Conservation (phyloP, 2,329 filamentous ascomycete species). For the Peltaster fructicola region DNA sequence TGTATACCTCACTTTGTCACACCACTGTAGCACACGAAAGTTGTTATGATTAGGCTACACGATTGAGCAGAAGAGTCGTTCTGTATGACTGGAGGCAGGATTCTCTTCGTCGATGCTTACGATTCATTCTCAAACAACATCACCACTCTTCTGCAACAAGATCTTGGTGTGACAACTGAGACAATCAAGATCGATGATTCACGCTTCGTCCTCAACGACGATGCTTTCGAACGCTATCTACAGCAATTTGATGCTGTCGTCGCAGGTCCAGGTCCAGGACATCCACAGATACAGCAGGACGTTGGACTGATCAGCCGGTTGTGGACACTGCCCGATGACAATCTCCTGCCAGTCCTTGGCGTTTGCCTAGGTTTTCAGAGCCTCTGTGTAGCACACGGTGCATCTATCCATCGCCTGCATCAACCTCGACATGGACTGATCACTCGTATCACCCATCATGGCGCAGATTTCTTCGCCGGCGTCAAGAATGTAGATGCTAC, state of each 20-base stretch:
- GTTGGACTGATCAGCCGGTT: conserved; percentile 65
- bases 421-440: conserved; percentile 72
- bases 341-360: conserved; percentile 60
- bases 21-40: too few relatives aligned
- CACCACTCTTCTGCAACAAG: conserved; percentile 57
- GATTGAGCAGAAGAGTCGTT: too few relatives aligned
- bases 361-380: conserved; percentile 86
- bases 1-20: too few relatives aligned
- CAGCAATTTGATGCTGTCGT: conserved; percentile 65
- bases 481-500: conserved; percentile 49
- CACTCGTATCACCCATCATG: conserved; percentile 42
- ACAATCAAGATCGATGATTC: conserved; percentile 50
- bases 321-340: conserved; percentile 46
- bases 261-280: conserved; percentile 77
- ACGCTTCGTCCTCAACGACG: conserved; percentile 19
- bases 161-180: conserved; percentile 39
- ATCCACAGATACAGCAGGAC: conserved; percentile 53
- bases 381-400: conserved; percentile 51
- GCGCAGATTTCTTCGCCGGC: conserved; percentile 46
- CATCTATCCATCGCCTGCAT: conserved; percentile 45
- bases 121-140: conserved; percentile 97
- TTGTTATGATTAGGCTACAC: too few relatives aligned
- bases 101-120: conserved; percentile 88
- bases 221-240: conserved; percentile 27
- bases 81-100: conserved; percentile 12